Evolutionary conservation across 257 asterid genomes (phyloP).

Genomic region (Gentiana macrophylla): DNA sequence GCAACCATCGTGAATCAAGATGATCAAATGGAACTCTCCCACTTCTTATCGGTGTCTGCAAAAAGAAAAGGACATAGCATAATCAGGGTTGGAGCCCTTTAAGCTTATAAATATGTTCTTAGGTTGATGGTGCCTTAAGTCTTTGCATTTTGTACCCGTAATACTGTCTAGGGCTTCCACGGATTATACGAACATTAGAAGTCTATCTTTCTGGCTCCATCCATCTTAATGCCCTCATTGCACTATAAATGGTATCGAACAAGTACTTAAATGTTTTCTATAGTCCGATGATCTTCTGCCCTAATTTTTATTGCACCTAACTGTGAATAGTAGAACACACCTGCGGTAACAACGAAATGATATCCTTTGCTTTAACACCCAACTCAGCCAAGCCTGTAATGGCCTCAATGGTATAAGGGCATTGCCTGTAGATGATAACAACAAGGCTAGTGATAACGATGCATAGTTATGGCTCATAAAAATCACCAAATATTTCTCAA

Average conservation of each 20-base stretch:
- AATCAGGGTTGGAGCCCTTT: too few species aligned
- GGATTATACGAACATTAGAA: too few species aligned
- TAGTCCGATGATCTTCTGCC: too few species aligned
- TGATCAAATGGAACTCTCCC: conserved; percentile 83
- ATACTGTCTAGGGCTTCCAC: too few species aligned
- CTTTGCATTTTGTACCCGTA: too few species aligned
- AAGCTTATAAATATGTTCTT: too few species aligned
- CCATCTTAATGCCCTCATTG: too few species aligned
- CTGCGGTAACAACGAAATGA: conserved; percentile 73
- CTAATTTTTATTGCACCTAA: neutral
- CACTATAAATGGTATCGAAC: too few species aligned
- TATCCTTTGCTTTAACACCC: conserved; percentile 79
- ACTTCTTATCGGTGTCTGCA: conserved; percentile 74
- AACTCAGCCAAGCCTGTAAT: conserved; percentile 84
- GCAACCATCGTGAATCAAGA: conserved; percentile 93
- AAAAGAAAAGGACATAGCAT: neutral
- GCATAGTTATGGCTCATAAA: neutral
- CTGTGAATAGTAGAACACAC: conserved; percentile 24
- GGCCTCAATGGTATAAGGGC: conserved; percentile 82
- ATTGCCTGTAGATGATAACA: conserved; percentile 45
- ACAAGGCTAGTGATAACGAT: conserved; percentile 6
- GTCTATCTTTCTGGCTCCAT: too few species aligned
- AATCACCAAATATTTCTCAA: too few species aligned
- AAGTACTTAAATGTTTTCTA: too few species aligned
- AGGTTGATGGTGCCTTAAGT: too few species aligned